A percentile compares a stretch with the other conserved stretches of the same genome.
Evolutionary conservation across 306 rosid species (phyloP).

Genomic region (Acacia crassicarpa): DNA sequence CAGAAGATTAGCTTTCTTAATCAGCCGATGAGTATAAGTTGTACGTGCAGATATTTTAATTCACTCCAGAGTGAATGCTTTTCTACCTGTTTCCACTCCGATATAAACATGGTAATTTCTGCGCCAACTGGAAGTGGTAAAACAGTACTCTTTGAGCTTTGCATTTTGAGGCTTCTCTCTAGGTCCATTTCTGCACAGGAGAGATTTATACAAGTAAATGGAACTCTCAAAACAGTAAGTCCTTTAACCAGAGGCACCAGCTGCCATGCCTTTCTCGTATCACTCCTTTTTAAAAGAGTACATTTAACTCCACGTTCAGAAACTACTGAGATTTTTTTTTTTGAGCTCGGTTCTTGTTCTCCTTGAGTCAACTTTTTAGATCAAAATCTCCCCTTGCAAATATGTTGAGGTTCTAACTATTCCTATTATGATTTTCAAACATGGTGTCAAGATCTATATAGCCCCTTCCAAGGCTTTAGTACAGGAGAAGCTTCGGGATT

Average conservation of each 20-base stretch:
- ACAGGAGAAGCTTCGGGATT: constrained; percentile 92
- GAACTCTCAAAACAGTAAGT: constrained; percentile 92
- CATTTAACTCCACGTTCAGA: background rate
- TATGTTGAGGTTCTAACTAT: constrained; percentile 27
- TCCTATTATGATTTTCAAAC: constrained; percentile 34
- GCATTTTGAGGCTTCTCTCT: constrained; percentile 90
- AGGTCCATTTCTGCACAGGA: constrained; percentile 67
- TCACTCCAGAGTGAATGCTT: constrained; percentile 98
- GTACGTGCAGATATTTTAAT: constrained; percentile 74
- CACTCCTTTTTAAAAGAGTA: constrained; percentile 7
- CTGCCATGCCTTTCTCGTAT: constrained; percentile 12
- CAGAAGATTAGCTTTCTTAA: constrained; percentile 9
- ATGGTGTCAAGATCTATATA: constrained; percentile 67
- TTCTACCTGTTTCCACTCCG: constrained; percentile 85
- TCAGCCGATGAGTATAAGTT: background rate
- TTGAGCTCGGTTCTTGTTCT: constrained; percentile 13
- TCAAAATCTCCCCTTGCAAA: background rate
- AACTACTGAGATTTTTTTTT: constrained; percentile 3
- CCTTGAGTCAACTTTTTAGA: background rate
- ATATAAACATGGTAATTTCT: constrained; percentile 86
- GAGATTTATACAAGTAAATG: constrained; percentile 61
- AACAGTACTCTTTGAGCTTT: constrained; percentile 94
- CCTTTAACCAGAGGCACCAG: background rate
- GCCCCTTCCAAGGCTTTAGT: constrained; percentile 98
- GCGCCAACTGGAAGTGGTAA: constrained; percentile 99